phyloP scores from a whole-genome alignment of 2,329 filamentous ascomycete species.

The Ophiocordyceps sinensis region DNA sequence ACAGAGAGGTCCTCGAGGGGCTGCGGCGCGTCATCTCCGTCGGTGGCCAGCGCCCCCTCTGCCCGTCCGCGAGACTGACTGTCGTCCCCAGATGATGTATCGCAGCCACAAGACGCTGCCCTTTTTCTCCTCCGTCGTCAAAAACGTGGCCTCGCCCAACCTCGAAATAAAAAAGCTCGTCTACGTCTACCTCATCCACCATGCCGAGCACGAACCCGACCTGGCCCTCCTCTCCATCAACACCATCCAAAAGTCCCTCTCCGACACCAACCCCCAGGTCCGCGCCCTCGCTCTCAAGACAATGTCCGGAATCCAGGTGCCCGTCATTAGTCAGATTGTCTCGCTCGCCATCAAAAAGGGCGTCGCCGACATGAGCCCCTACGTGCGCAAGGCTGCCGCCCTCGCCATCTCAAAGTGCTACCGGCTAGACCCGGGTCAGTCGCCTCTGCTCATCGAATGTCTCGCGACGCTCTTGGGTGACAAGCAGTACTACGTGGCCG shows the following conservation, averaged over 20 bases:
- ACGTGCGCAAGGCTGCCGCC: slow-evolving; percentile 84
- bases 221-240: slow-evolving; percentile 94
- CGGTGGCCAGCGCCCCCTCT: slow-evolving; percentile 18
- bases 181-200: slow-evolving; percentile 94
- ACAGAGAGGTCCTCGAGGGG: slow-evolving; percentile 85
- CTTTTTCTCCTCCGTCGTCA: slow-evolving; percentile 96
- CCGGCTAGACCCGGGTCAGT: slow-evolving; percentile 69
- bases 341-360: slow-evolving; percentile 92
- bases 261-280: slow-evolving; percentile 79
- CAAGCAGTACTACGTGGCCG: slow-evolving; percentile 92
- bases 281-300: slow-evolving; percentile 85
- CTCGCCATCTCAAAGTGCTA: slow-evolving; percentile 95
- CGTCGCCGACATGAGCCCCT: slow-evolving; percentile 82
- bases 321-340: slow-evolving; percentile 95
- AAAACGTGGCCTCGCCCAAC: slow-evolving; percentile 90
- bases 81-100: slow-evolving; percentile 70
- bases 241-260: slow-evolving; percentile 94
- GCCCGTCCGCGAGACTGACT: not conserved
- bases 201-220: slow-evolving; percentile 92
- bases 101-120: slow-evolving; percentile 72
- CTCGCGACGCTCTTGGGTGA: slow-evolving; percentile 67
- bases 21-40: slow-evolving; percentile 79
- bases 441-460: slow-evolving; percentile 75
- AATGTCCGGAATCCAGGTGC: slow-evolving; percentile 95
- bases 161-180: slow-evolving; percentile 96